Percentiles rank a stretch among this genome's conserved stretches.
These are phyloP conservation scores for Beauveria sp. DNA, from an alignment of 2,329 filamentous ascomycete species.

Conservation along the genomic window DNA sequence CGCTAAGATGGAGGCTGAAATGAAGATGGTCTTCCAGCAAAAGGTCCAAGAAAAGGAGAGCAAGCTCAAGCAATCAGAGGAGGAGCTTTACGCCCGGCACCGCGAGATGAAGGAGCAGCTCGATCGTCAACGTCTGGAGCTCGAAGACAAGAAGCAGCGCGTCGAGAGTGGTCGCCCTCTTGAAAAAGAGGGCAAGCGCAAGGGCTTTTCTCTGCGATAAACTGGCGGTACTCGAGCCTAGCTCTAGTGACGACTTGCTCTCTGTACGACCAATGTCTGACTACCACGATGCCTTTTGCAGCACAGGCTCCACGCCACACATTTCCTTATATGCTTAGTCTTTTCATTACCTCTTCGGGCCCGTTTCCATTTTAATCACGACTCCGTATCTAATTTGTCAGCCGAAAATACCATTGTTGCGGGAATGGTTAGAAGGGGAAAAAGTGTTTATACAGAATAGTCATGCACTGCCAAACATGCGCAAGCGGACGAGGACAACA, in stretches of 20 bases:
- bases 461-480: conserved; percentile 11
- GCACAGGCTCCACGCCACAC: conserved; percentile 50
- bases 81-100: conserved; percentile 95
- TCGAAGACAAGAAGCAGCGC: conserved; percentile 96
- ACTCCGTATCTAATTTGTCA: conserved; percentile 28
- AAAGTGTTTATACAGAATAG: conserved; percentile 13
- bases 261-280: conserved; percentile 47
- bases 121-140: conserved; percentile 85
- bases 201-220: conserved; percentile 98
- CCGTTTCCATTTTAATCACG: conserved; percentile 33
- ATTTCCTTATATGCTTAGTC: conserved; percentile 38
- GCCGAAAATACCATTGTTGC: conserved; percentile 12
- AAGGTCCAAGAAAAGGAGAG: conserved; percentile 99
- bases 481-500: conserved; percentile 4
- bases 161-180: conserved; percentile 92
- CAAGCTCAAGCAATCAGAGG: conserved; percentile 98
- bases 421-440: conserved; percentile 9
- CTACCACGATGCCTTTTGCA: conserved; percentile 51
- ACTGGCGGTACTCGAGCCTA: conserved; percentile 18
- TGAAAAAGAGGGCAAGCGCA: conserved; percentile 97
- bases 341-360: conserved; percentile 27
- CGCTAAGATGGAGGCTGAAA: conserved; percentile 99
- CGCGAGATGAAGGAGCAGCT: conserved; percentile 99
- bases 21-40: conserved; percentile 99
- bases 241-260: conserved; percentile 17